These are phyloP conservation scores for Candolleomyces efflorescens DNA, from an alignment of 768 basidiomycete species.

Conservation along the genomic window DNA sequence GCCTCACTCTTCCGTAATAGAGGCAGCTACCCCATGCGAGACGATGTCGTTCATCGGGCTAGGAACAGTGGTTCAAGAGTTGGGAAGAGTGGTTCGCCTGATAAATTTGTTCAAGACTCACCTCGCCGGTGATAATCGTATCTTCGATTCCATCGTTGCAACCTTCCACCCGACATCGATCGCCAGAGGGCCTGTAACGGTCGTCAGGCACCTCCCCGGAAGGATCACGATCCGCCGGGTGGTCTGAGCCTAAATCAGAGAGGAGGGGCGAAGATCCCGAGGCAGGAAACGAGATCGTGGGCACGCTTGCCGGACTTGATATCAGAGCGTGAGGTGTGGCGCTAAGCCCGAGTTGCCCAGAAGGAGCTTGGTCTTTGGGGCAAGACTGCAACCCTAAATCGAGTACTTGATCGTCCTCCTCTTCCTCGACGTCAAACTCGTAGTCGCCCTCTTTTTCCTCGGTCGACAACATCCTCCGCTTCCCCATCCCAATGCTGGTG, in stretches of 20 bases:
- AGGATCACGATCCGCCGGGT: too few species aligned
- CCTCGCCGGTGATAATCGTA: conserved; percentile 58
- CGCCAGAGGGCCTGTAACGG: not conserved
- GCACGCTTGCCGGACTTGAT: too few species aligned
- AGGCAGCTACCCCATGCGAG: conserved; percentile 44
- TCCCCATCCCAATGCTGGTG: conserved; percentile 9
- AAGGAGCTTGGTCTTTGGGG: not conserved
- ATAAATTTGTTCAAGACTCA: conserved; percentile 21
- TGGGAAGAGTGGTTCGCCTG: not conserved
- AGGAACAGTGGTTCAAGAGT: not conserved
- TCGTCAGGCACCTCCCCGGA: too few species aligned
- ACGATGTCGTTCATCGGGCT: conserved; percentile 49
- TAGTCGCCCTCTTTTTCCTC: conserved; percentile 26
- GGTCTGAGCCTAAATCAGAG: not conserved
- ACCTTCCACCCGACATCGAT: conserved; percentile 11
- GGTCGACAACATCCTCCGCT: conserved; percentile 11
- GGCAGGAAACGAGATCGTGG: too few species aligned
- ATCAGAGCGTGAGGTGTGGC: too few species aligned
- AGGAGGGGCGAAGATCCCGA: not conserved
- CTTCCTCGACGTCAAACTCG: conserved; percentile 11
- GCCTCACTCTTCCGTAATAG: conserved; percentile 50
- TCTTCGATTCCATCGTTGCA: conserved; percentile 52
- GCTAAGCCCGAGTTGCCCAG: not conserved
- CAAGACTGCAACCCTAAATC: conserved; percentile 26
- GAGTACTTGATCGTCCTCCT: conserved; percentile 13